phyloP scores from a whole-genome alignment of 345 rosid genomes.

The Euphorbia lathyris region DNA sequence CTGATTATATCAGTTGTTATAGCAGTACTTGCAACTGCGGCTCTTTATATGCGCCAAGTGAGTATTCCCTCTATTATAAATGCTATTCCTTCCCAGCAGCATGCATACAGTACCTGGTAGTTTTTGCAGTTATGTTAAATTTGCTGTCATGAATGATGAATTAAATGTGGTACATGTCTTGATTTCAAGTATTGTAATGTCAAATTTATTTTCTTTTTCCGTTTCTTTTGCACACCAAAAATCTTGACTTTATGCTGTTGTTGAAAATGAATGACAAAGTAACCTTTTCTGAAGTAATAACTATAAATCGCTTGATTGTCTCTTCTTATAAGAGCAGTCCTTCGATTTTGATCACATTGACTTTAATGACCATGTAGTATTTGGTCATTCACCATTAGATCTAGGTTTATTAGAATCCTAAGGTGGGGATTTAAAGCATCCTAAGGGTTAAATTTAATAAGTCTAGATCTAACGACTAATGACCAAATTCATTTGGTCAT shows the following conservation, averaged over 20 bases:
- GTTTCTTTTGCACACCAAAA: background rate
- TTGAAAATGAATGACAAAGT: background rate
- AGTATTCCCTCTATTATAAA: slow-evolving; percentile 18
- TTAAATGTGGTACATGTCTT: background rate
- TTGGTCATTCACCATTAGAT: too few relatives aligned
- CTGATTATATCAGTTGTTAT: slow-evolving; percentile 42
- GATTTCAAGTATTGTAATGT: background rate
- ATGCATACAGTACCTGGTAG: background rate
- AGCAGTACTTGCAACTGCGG: slow-evolving; percentile 53
- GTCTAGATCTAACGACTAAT: too few relatives aligned
- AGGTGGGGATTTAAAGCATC: too few relatives aligned
- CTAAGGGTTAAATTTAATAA: too few relatives aligned
- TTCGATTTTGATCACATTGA: too few relatives aligned
- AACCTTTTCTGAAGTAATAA: background rate
- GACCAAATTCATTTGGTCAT: too few relatives aligned
- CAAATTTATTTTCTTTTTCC: background rate
- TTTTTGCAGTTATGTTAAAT: background rate
- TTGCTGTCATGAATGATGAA: background rate
- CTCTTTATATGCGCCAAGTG: slow-evolving; percentile 71
- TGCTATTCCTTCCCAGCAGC: background rate
- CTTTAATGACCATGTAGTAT: too few relatives aligned
- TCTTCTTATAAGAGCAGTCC: too few relatives aligned
- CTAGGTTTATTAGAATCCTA: too few relatives aligned
- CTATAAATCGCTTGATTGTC: too few relatives aligned
- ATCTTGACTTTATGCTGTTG: background rate